These are phyloP conservation scores for Alternaria triticimaculans DNA, from an alignment of 2,329 filamentous ascomycete species.

Conservation along the genomic window DNA sequence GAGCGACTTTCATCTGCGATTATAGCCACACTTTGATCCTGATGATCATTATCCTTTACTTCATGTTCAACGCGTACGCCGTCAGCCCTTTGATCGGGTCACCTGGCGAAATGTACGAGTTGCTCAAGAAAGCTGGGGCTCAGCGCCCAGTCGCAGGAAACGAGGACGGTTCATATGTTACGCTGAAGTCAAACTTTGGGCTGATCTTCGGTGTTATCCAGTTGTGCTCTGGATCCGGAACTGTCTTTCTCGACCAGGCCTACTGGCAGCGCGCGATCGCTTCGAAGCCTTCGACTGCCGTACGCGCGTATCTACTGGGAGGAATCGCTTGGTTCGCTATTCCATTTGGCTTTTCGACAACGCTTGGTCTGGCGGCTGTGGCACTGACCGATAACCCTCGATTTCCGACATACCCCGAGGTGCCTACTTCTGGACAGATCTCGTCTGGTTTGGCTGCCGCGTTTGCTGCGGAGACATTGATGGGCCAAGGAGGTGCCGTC, in stretches of 20 bases:
- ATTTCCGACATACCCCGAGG: conserved; percentile 54
- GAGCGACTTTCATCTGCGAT: conserved; percentile 53
- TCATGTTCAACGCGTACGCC: conserved; percentile 53
- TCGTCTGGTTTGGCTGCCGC: conserved; percentile 39
- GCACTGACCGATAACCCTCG: conserved; percentile 52
- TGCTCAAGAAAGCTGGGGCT: conserved; percentile 46
- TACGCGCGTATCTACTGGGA: conserved; percentile 47
- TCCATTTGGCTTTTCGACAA: conserved; percentile 56
- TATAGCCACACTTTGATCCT: conserved; percentile 52
- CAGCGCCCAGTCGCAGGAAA: conserved; percentile 50
- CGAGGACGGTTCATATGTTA: conserved; percentile 51
- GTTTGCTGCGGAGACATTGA: conserved; percentile 36
- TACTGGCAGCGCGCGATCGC: conserved; percentile 56
- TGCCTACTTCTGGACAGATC: conserved; percentile 33
- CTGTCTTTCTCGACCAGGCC: conserved; percentile 53
- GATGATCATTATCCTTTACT: conserved; percentile 55
- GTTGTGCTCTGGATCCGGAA: conserved; percentile 46
- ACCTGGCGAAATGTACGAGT: conserved; percentile 49
- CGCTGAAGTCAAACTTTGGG: conserved; percentile 51
- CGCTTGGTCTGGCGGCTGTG: conserved; percentile 54
- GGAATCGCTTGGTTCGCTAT: conserved; percentile 59
- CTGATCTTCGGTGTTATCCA: conserved; percentile 56
- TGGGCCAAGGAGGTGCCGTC: conserved; percentile 39
- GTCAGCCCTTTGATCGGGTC: conserved; percentile 50
- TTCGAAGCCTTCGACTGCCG: conserved; percentile 36